A percentile compares a stretch with the other conserved stretches of the same genome.
These are phyloP conservation scores for Penicillium robsamsonii DNA, from an alignment of 495 filamentous ascomycete genomes.

Conservation along the genomic window DNA sequence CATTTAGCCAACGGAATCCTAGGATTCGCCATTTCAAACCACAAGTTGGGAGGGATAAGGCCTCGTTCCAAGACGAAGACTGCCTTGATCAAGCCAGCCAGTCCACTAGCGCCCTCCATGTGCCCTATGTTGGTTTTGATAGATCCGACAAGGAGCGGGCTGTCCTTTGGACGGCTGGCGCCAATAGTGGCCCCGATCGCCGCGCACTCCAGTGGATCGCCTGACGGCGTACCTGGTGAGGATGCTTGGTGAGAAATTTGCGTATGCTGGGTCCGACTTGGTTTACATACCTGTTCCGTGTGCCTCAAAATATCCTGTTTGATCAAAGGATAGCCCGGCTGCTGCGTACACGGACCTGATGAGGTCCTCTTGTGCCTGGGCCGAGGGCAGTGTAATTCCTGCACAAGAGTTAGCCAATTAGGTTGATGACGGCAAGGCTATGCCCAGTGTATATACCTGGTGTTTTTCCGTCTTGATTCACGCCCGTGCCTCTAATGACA, in stretches of 20 bases:
- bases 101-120: conserved; percentile 32
- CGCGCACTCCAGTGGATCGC: conserved; percentile 4
- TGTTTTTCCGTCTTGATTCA: conserved; percentile 44
- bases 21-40: conserved; percentile 34
- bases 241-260: too few relatives aligned
- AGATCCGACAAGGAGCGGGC: conserved; percentile 11
- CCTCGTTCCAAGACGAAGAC: conserved; percentile 39
- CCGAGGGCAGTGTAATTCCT: conserved; percentile 26
- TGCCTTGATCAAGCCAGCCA: conserved; percentile 46
- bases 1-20: conserved; percentile 21
- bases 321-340: too few relatives aligned
- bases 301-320: conserved; percentile 30
- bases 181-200: neutral
- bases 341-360: too few relatives aligned
- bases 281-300: conserved; percentile 20
- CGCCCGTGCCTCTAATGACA: conserved; percentile 36
- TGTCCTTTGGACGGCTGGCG: too few relatives aligned
- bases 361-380: too few relatives aligned
- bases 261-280: too few relatives aligned
- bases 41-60: conserved; percentile 33
- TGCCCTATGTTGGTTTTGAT: conserved; percentile 47
- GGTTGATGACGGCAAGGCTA: too few relatives aligned
- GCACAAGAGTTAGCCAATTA: too few relatives aligned
- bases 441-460: too few relatives aligned
- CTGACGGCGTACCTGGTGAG: too few relatives aligned